Evolutionary conservation across 306 rosid species (phyloP).

Genomic region (Fagus sylvatica): DNA sequence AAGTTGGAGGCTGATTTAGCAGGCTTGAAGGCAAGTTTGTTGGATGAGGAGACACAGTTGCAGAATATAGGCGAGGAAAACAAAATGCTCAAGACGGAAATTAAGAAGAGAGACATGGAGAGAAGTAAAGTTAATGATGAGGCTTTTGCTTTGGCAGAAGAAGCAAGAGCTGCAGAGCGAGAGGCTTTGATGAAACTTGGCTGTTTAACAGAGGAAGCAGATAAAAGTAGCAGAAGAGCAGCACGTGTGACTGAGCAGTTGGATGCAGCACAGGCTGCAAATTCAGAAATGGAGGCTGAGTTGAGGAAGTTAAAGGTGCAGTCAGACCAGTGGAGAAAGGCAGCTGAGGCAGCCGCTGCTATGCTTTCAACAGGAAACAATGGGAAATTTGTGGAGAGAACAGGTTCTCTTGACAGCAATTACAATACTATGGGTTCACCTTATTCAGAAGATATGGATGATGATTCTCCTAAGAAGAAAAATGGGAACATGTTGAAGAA

Average conservation of each 20-base stretch:
- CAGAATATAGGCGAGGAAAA: constrained; percentile 60
- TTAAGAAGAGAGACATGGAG: constrained; percentile 45
- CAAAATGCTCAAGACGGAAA: constrained; percentile 49
- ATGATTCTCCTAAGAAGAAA: constrained; percentile 89
- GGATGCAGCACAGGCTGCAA: constrained; percentile 72
- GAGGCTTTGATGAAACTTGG: constrained; percentile 69
- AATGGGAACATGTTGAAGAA: constrained; percentile 84
- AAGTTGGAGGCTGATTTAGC: constrained; percentile 47
- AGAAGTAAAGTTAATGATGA: constrained; percentile 37
- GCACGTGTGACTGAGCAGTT: constrained; percentile 72
- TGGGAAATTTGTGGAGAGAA: constrained; percentile 61
- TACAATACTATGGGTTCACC: constrained; percentile 69
- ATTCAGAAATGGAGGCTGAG: constrained; percentile 81
- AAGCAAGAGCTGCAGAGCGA: constrained; percentile 60
- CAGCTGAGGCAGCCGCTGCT: constrained; percentile 90
- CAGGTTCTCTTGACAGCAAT: constrained; percentile 54
- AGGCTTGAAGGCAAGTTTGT: constrained; percentile 55
- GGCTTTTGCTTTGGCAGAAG: constrained; percentile 44
- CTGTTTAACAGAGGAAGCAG: constrained; percentile 57
- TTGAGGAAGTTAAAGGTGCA: constrained; percentile 85
- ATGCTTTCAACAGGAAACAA: constrained; percentile 70
- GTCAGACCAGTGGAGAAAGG: constrained; percentile 96
- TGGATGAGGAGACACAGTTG: constrained; percentile 63
- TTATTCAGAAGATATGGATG: constrained; percentile 72
- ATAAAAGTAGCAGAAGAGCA: constrained; percentile 57